Conservation (phyloP, 495 filamentous ascomycete species). For the Elasticomyces elasticus region DNA sequence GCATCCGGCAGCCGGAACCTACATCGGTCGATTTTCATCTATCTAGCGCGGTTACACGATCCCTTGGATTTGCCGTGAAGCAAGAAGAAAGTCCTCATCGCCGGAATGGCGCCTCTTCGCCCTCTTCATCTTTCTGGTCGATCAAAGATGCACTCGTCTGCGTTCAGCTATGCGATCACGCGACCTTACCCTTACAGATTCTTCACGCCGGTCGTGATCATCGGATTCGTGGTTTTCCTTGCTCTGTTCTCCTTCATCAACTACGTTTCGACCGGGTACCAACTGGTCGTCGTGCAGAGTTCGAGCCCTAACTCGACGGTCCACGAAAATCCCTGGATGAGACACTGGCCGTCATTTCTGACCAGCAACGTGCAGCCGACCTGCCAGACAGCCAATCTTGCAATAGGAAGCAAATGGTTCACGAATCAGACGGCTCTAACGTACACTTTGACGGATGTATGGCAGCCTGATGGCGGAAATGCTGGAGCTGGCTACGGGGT, state of each 20-base stretch:
- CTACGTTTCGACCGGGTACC: slow-evolving; percentile 20
- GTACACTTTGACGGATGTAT: slow-evolving; percentile 26
- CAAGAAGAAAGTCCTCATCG: background rate
- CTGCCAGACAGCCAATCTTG: slow-evolving; percentile 24
- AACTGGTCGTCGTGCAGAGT: slow-evolving; percentile 14
- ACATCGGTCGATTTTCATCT: too few relatives aligned
- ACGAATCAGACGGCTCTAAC: slow-evolving; percentile 27
- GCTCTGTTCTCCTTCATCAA: slow-evolving; percentile 28
- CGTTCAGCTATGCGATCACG: slow-evolving; percentile 25
- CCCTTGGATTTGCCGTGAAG: background rate
- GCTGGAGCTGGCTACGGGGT: slow-evolving; percentile 1
- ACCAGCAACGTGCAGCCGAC: slow-evolving; percentile 21
- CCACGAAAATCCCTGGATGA: slow-evolving; percentile 16
- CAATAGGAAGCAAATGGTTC: slow-evolving; percentile 24
- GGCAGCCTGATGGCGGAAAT: slow-evolving; percentile 14
- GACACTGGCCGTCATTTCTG: slow-evolving; percentile 28
- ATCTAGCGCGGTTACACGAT: background rate
- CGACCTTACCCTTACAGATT: slow-evolving; percentile 27
- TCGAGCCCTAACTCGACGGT: slow-evolving; percentile 26
- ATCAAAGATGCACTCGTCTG: slow-evolving; percentile 17
- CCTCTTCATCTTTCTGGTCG: background rate
- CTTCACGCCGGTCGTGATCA: slow-evolving; percentile 25
- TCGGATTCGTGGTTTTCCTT: slow-evolving; percentile 22
- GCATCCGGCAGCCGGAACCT: too few relatives aligned
- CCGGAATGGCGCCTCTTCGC: background rate